These are phyloP conservation scores for Posidonia oceanica DNA, from an alignment of 116 monocot species.

Conservation along the genomic window DNA sequence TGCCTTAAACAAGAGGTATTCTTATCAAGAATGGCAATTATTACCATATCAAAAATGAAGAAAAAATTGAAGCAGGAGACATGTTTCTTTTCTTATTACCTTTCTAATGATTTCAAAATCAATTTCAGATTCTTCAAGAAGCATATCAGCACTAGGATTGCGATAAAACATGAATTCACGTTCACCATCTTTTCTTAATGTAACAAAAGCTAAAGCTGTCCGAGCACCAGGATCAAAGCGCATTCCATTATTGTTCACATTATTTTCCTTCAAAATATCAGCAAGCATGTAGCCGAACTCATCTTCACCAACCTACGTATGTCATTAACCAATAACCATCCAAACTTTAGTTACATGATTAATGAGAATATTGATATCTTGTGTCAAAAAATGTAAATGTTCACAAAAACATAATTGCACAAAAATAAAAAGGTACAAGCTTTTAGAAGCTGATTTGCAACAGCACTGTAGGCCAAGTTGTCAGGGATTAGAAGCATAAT, in stretches of 20 bases:
- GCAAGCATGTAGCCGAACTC: slow-evolving; percentile 96
- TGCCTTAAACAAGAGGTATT: slow-evolving; percentile 33
- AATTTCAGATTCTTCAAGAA: slow-evolving; percentile 84
- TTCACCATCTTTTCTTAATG: slow-evolving; percentile 79
- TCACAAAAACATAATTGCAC: not conserved
- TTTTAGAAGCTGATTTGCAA: no score
- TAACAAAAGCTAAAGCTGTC: slow-evolving; percentile 98
- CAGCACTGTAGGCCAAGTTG: no score
- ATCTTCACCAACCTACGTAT: slow-evolving; percentile 86
- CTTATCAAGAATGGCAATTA: not conserved
- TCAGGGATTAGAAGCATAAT: no score
- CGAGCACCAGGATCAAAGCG: slow-evolving; percentile 91
- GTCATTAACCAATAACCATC: not conserved
- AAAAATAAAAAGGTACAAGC: not conserved
- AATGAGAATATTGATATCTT: not conserved
- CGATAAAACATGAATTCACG: slow-evolving; percentile 99
- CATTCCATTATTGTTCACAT: slow-evolving; percentile 72
- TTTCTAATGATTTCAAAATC: slow-evolving; percentile 81
- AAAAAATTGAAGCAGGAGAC: not conserved
- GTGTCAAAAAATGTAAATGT: not conserved
- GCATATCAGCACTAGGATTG: slow-evolving; percentile 99
- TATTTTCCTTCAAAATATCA: slow-evolving; percentile 85
- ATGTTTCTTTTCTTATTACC: slow-evolving; percentile 19
- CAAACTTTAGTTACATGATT: not conserved
- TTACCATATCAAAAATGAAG: not conserved